A percentile compares a stretch with the other conserved stretches of the same genome.
Evolutionary conservation across 2,329 filamentous ascomycete species (phyloP).

Genomic region (Aureobasidium sp.): DNA sequence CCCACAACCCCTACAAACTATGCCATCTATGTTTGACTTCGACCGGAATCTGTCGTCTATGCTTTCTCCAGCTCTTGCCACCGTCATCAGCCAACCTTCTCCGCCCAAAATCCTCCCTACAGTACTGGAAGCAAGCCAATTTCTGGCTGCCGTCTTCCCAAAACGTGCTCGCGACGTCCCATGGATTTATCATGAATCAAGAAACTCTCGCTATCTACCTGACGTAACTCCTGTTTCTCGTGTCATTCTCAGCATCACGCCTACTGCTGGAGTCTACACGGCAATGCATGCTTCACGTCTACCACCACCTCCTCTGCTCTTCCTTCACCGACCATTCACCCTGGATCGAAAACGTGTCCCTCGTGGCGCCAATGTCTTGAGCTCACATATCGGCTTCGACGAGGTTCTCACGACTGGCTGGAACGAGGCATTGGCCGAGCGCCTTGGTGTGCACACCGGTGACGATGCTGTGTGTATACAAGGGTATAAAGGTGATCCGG

Average conservation of each 20-base stretch:
- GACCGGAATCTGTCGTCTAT: not conserved
- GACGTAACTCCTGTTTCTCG: not conserved
- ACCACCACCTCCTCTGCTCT: not conserved
- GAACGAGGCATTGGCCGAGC: slow-evolving; percentile 30
- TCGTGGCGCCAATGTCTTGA: not conserved
- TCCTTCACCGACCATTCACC: slow-evolving; percentile 15
- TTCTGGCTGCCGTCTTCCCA: slow-evolving; percentile 14
- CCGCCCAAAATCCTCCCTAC: slow-evolving; percentile 6
- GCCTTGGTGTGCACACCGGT: slow-evolving; percentile 27
- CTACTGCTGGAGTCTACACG: slow-evolving; percentile 13
- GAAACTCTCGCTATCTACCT: not conserved
- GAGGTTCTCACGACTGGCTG: slow-evolving; percentile 35
- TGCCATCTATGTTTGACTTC: not conserved
- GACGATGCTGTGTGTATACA: slow-evolving; percentile 28
- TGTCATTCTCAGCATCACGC: slow-evolving; percentile 11
- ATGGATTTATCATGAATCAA: slow-evolving; percentile 12
- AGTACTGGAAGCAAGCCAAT: not conserved
- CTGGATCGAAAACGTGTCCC: slow-evolving; percentile 5
- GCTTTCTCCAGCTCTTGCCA: not conserved
- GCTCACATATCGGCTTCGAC: slow-evolving; percentile 26
- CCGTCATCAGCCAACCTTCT: not conserved
- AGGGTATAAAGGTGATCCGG: slow-evolving; percentile 34
- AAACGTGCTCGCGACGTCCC: slow-evolving; percentile 7
- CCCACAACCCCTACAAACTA: too few relatives aligned
- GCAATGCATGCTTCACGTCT: not conserved